These are phyloP conservation scores for Colletotrichum incanum DNA, from an alignment of 2,329 filamentous ascomycete species.

Conservation along the genomic window DNA sequence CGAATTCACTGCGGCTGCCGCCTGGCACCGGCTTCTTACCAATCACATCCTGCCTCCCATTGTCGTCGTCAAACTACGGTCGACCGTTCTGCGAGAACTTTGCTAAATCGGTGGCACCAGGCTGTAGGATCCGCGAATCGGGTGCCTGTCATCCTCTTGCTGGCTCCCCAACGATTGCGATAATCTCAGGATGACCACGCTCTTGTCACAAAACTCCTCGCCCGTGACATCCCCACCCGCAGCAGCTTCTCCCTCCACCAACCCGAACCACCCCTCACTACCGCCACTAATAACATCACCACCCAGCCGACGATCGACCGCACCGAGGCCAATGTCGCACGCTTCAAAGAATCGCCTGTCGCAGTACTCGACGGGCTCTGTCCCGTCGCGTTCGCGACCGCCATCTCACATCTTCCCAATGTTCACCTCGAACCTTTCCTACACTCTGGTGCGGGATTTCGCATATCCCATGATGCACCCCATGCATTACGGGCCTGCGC, in stretches of 20 bases:
- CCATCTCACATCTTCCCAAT: conserved; percentile 86
- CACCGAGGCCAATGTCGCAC: conserved; percentile 80
- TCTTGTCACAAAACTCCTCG: conserved; percentile 72
- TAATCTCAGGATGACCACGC: conserved; percentile 60
- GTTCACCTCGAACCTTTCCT: conserved; percentile 88
- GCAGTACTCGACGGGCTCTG: conserved; percentile 83
- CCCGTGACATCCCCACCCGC: conserved; percentile 68
- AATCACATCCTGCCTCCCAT: conserved; percentile 13
- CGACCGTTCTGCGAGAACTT: conserved; percentile 16
- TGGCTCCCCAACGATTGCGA: conserved; percentile 44
- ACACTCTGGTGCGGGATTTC: conserved; percentile 95
- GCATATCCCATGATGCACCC: conserved; percentile 88
- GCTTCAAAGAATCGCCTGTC: conserved; percentile 87
- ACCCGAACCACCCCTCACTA: conserved; percentile 69
- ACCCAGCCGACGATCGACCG: conserved; percentile 70
- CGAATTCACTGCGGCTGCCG: neutral
- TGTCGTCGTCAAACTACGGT: conserved; percentile 1
- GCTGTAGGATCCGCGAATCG: conserved; percentile 41
- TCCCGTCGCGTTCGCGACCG: conserved; percentile 80
- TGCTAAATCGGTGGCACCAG: conserved; percentile 35
- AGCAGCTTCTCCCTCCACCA: conserved; percentile 60
- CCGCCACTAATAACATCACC: conserved; percentile 73
- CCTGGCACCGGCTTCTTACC: conserved; percentile 2
- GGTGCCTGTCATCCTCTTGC: conserved; percentile 48
- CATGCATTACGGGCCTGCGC: conserved; percentile 93